Base-by-base conservation (phyloP, 2,329 filamentous ascomycete genomes). In the Myriangium duriaei region DNA sequence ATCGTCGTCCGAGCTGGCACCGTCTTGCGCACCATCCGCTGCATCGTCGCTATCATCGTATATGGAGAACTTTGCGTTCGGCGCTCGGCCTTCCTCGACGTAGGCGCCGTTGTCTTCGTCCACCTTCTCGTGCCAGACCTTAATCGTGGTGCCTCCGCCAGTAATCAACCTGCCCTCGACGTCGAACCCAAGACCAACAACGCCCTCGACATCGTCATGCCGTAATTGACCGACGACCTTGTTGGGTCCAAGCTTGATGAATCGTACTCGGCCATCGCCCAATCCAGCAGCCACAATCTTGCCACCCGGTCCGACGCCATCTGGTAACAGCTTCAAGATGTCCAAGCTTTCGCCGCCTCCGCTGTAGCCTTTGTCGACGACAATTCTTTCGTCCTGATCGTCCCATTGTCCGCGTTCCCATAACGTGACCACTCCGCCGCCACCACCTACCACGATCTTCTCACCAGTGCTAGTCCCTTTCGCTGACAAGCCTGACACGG, bases 381-480 rank as follows among this genome's bases (percentile, higher is more conserved):
- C 75, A 50, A 95, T 81, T 37, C 86, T 74, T 61, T 93, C 86
- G 49, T 92, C 83, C 56, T 94, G 85, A 56, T 96, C 88, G 52
- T 93, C 87, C 88, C 91, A 96, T 1, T 82, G 76, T 1, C 88
- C 88, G 48, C 80, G 81, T 58, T 98, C 88, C 87, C 91, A 98
- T 5, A 96, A 64, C 4, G 87, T 95, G 45, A 96, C 58, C 1
- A 95, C 76, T 3, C 91, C 91, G 30, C 74, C 79, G 12, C 75
- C 79, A 16, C 83, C 84, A 24, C 83, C 80, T 0, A 86, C 83
- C 2, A 91, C 59, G 3, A 91, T 69, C 54, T 81, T 81, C 50
- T 79, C 71, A 4, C 84, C 84, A 32, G 82, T 81, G 18, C 71
- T 72, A 28, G 61, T 63, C 41, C 55, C 59, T 41, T 75, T 77